Evolutionary conservation across 768 basidiomycete genomes (phyloP).

Genomic region (Scleroderma bovista): DNA sequence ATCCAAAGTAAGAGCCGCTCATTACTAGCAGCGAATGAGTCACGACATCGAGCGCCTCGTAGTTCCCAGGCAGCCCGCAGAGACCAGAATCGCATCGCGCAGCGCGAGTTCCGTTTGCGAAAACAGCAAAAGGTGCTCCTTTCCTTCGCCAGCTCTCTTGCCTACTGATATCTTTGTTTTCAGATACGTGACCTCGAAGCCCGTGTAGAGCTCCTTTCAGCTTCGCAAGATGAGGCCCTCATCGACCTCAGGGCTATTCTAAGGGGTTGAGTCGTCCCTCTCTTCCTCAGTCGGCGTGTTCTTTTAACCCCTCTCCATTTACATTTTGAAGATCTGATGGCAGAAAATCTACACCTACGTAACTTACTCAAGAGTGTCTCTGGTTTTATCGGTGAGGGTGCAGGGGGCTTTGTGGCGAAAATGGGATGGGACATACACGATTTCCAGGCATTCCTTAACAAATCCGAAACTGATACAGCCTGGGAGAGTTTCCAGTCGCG

Average conservation of each 20-base stretch:
- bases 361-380: slow-evolving; percentile 71
- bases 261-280: slow-evolving; percentile 45
- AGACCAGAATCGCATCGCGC: slow-evolving; percentile 89
- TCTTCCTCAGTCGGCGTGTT: background rate
- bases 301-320: slow-evolving; percentile 2
- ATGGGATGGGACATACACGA: slow-evolving; percentile 74
- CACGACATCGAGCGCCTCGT: slow-evolving; percentile 6
- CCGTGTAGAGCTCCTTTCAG: slow-evolving; percentile 89
- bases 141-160: background rate
- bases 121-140: slow-evolving; percentile 77
- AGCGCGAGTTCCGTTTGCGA: slow-evolving; percentile 85
- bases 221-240: slow-evolving; percentile 85
- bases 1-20: slow-evolving; percentile 61
- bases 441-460: slow-evolving; percentile 78
- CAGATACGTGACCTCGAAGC: slow-evolving; percentile 96
- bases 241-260: slow-evolving; percentile 79
- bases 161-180: slow-evolving; percentile 1
- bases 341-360: slow-evolving; percentile 83
- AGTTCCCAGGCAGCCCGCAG: slow-evolving; percentile 86
- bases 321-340: slow-evolving; percentile 63
- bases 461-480: slow-evolving; percentile 88
- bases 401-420: slow-evolving; percentile 69
- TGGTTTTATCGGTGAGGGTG: slow-evolving; percentile 82
- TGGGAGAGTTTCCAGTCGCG: slow-evolving; percentile 83
- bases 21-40: slow-evolving; percentile 8